Evolutionary conservation across 257 asterid genomes (phyloP), one percentile per base, ranked within the genome.

Genomic region (Lithospermum erythrorhizon): DNA sequence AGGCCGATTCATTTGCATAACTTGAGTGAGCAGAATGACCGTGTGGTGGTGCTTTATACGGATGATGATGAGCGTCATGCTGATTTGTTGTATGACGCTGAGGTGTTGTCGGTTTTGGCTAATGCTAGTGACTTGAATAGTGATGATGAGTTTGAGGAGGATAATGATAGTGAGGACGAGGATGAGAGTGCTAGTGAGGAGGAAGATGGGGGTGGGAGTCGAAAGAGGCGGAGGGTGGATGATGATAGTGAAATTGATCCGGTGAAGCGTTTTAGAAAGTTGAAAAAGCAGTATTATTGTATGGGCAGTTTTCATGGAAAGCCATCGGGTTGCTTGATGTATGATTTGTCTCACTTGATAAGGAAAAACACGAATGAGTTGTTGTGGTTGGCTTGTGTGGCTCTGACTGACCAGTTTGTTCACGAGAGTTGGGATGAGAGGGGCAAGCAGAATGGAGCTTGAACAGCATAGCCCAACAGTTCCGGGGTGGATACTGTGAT

Each of bases 241-340:
- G 75, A 58, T 7, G 87, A 77, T 41, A 68, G 71, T 52, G 87
- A 72, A 73, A 63, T 51, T 9, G 87, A 87, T 61, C 89, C 89
- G 0, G 79, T 76, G 54, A 93, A 86, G 79, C 76, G 89, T 61
- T 89, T 81, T 25, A 73, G 77, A 61, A 93, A 83, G 73, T 61
- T 89, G 74, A 93, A 85, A 79, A 84, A 66, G 70, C 85, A 85
- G 55, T 85, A 93, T 61, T 93, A 93, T 67, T 81, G 77, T 59
- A 81, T 83, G 95, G 99, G 99, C 22, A 85, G 88, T 35, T 89
- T 81, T 64, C 95, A 93, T 58, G 99, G 99, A 75, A 93, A 93
- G 81, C 87, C 99, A 22, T 89, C 97, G 0, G 97, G 99, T 51
- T 93, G 97, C 59, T 83, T 89, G 79, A 93, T 93, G 99, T 93